phyloP scores from a whole-genome alignment of 192 early-diverging fungal species.

The Endogone sp. region DNA sequence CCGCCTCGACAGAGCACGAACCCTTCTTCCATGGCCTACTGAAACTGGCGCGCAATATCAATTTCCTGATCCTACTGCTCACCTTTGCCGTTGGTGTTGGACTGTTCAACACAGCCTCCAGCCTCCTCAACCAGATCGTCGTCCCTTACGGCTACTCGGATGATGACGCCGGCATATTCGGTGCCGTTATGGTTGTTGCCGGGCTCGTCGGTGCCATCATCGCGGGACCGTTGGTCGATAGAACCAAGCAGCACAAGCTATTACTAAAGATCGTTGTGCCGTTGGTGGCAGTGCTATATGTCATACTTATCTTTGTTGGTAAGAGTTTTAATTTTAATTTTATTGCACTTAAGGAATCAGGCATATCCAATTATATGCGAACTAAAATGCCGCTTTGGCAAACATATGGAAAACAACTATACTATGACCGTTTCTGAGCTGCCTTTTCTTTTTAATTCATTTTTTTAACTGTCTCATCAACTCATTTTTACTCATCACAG shows the following conservation, averaged over 20 bases:
- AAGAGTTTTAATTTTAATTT: too few relatives aligned
- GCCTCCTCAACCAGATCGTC: conserved; percentile 42
- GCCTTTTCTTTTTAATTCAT: neutral
- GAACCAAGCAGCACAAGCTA: conserved; percentile 46
- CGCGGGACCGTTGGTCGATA: conserved; percentile 47
- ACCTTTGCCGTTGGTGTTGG: conserved; percentile 48
- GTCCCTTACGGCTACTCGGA: conserved; percentile 37
- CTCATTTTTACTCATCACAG: conserved; percentile 14
- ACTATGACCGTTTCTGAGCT: too few relatives aligned
- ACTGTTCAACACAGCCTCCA: conserved; percentile 43
- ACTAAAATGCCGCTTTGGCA: too few relatives aligned
- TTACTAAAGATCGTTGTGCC: conserved; percentile 41
- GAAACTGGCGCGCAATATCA: conserved; percentile 32
- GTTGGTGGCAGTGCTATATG: conserved; percentile 35
- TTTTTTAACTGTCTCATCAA: neutral
- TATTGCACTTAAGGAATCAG: too few relatives aligned
- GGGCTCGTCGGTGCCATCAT: conserved; percentile 54
- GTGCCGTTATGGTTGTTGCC: conserved; percentile 49
- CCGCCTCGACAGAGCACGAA: conserved; percentile 30
- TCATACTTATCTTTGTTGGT: conserved; percentile 43
- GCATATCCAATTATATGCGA: too few relatives aligned
- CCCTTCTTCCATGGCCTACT: conserved; percentile 33
- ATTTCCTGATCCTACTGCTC: conserved; percentile 43
- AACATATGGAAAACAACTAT: too few relatives aligned
- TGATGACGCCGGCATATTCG: conserved; percentile 50